Conservation (phyloP, 345 rosid genomes). For the Euphorbia pulcherrima region DNA sequence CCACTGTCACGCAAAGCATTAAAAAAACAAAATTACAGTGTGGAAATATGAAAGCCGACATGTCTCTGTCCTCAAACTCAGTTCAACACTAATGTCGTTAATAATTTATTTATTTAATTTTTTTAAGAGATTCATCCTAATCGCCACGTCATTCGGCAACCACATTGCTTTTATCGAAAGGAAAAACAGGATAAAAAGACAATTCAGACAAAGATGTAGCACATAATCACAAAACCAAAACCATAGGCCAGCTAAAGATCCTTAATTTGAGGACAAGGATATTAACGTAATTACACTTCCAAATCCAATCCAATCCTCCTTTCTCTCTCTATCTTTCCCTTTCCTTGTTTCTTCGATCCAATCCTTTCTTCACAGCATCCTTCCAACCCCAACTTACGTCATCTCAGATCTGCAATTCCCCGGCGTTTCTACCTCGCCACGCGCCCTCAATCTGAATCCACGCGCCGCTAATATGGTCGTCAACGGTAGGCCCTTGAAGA, state of each 20-base stretch:
- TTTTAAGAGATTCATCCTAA: neutral
- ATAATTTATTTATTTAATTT: no score
- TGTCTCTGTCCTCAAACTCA: no score
- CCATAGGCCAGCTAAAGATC: neutral
- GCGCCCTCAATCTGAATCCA: neutral
- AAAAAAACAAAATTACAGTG: no score
- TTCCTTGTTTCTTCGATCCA: no score
- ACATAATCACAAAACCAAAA: neutral
- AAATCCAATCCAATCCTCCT: neutral
- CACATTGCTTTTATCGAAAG: neutral
- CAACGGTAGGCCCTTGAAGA: slow-evolving; percentile 52
- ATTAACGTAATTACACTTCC: neutral
- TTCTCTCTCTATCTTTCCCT: neutral
- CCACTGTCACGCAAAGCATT: no score
- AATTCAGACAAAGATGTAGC: neutral
- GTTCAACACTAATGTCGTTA: no score
- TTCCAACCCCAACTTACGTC: neutral
- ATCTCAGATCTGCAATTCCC: neutral
- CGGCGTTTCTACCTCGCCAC: neutral
- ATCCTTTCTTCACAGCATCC: neutral
- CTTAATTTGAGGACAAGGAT: neutral
- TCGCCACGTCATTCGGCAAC: neutral
- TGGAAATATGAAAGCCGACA: no score
- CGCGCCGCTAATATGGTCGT: slow-evolving; percentile 47
- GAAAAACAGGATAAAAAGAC: no score